These are phyloP conservation scores for Hemerocallis citrina DNA, from an alignment of 106 monocot genomes.

Conservation along the genomic window DNA sequence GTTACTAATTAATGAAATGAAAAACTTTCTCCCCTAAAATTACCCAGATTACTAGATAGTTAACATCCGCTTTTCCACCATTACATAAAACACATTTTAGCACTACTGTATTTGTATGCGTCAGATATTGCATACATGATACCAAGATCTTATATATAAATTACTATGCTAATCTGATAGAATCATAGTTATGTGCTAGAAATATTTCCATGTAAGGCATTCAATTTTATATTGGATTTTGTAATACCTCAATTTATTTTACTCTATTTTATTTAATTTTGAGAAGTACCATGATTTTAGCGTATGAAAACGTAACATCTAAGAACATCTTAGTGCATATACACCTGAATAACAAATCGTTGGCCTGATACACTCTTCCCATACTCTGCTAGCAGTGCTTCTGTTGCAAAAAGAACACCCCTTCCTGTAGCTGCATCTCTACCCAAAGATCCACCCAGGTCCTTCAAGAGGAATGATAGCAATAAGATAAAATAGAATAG, in stretches of 20 bases:
- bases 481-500: background rate
- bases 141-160: background rate
- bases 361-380: slow-evolving; percentile 79
- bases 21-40: background rate
- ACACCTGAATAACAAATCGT: slow-evolving; percentile 87
- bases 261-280: too few relatives aligned
- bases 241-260: background rate
- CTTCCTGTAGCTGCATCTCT: slow-evolving; percentile 95
- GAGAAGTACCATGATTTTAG: too few relatives aligned
- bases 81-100: background rate
- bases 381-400: slow-evolving; percentile 78
- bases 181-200: background rate
- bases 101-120: background rate
- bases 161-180: background rate
- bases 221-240: background rate
- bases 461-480: slow-evolving; percentile 27
- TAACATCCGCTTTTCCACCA: background rate
- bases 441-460: slow-evolving; percentile 92
- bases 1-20: background rate
- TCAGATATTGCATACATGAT: background rate
- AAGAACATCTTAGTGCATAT: background rate
- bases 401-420: slow-evolving; percentile 85
- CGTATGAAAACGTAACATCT: too few relatives aligned
- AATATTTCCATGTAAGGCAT: too few relatives aligned
- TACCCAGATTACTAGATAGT: background rate